Evolutionary conservation across 2,329 filamentous ascomycete species (phyloP), one percentile per base, ranked within the genome.

Genomic region (Microsporum ferrugineum): DNA sequence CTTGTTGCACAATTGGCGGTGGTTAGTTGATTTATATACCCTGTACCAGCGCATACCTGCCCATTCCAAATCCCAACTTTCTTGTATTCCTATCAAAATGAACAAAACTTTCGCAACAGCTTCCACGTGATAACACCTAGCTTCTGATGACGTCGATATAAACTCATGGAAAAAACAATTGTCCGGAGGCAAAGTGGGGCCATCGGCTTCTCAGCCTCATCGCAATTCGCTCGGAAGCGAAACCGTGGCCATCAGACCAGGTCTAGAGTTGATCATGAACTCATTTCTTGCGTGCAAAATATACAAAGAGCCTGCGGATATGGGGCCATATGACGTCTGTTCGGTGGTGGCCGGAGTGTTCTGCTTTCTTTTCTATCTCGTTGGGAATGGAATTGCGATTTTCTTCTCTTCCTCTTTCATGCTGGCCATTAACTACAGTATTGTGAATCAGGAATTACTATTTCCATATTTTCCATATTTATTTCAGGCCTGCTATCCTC

Each of bases 1-100:
- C 79, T 97, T 69, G 96, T 97, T 68, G 91, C 96, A 77, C 91
- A 96, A 77, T 79, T 97, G 71, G 91, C 91, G 8, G 89, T 92
- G 71, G 87, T 88, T 61, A 88, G 89, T 66, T 83, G 73, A 60
- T 36, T n/a, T 60, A 57, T 57, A 43, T 34, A 14, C 51, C 17
- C 29, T 23, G 17, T 55, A 55, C 31, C 12, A 29, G 12, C 27
- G 27, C n/a, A 7, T 41, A 5, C 31, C 27, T 17, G 6, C 8
- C 38, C 4, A 27, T 23, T 53, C 31, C 27, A 36, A 23, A 4
- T 36, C 51, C 17, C 33, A 36, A 7, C 39, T 39, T 3, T 14
- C 27, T 6, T n/a, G 55, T 57, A 57, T 23, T n/a, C 39, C 17
- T 39, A 34, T 34, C 3, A 57, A 33, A 39, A 57, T 31, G 31